Evolutionary conservation across 306 rosid genomes (phyloP).

Genomic region (Begonia fuchsioides): DNA sequence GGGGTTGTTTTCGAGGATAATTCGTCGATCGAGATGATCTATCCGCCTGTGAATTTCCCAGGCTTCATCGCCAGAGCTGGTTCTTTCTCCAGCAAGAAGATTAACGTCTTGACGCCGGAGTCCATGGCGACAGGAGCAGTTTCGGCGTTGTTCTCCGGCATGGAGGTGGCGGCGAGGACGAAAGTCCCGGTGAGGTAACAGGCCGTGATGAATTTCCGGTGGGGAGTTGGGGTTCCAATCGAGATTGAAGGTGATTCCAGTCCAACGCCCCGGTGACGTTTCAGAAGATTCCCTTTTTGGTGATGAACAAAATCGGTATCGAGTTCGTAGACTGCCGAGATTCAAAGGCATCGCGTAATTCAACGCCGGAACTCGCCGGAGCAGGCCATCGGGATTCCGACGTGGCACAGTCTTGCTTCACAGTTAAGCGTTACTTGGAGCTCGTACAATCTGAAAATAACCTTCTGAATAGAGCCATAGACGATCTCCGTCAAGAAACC

Average conservation of each 20-base stretch:
- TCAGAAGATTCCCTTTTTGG: constrained; percentile 57
- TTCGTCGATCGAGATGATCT: constrained; percentile 15
- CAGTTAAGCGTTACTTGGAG: constrained; percentile 57
- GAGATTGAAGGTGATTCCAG: constrained; percentile 19
- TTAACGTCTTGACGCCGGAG: constrained; percentile 11
- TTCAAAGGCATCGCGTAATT: constrained; percentile 7
- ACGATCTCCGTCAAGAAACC: constrained; percentile 60
- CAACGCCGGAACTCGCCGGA: background rate
- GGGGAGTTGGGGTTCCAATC: constrained; percentile 78
- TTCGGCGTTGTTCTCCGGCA: constrained; percentile 36
- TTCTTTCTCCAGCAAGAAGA: constrained; percentile 20
- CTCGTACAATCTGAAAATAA: constrained; percentile 48
- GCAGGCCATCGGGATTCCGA: constrained; percentile 18
- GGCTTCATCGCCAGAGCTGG: background rate
- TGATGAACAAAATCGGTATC: constrained; percentile 77
- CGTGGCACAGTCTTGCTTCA: constrained; percentile 44
- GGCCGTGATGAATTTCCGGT: constrained; percentile 49
- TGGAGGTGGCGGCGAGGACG: constrained; percentile 60
- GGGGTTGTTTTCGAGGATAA: constrained; percentile 18
- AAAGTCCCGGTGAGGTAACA: constrained; percentile 35
- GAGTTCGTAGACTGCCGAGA: constrained; percentile 51
- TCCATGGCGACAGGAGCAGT: constrained; percentile 18
- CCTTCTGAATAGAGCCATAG: constrained; percentile 54
- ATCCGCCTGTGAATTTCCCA: constrained; percentile 19
- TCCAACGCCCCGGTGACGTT: constrained; percentile 27